Percentiles rank a stretch among this genome's conserved stretches.
These are phyloP conservation scores for Kondoa malvinella DNA, from an alignment of 768 basidiomycete species.

Conservation along the genomic window DNA sequence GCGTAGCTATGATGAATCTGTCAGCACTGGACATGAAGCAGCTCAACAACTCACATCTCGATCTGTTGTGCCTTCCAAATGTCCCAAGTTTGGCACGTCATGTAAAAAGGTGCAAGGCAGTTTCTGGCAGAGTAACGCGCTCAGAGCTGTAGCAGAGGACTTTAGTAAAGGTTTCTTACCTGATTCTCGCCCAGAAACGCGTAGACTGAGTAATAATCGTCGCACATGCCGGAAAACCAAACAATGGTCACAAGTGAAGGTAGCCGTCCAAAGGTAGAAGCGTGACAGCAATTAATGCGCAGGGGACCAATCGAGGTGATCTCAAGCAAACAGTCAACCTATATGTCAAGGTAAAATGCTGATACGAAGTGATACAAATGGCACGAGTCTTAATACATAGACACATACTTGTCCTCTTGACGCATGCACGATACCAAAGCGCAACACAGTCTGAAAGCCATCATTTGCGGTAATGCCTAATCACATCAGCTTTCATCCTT, in stretches of 20 bases:
- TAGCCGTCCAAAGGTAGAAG: no score
- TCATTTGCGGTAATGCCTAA: conserved; percentile 10
- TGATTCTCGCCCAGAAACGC: conserved; percentile 24
- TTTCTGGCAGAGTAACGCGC: no score
- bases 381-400: no score
- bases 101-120: conserved; percentile 23
- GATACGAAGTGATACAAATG: no score
- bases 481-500: background rate
- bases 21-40: background rate
- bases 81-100: conserved; percentile 24
- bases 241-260: no score
- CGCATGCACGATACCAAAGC: background rate
- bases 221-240: no score
- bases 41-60: conserved; percentile 19
- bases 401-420: background rate
- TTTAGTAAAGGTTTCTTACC: conserved; percentile 3
- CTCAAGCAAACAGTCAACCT: no score
- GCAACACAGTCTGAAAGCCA: no score
- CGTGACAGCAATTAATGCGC: no score
- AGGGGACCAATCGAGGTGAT: no score
- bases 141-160: no score
- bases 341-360: no score
- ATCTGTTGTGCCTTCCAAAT: conserved; percentile 25
- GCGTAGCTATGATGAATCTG: conserved; percentile 17
- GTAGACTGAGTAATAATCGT: conserved; percentile 15